Evolutionary conservation across 495 filamentous ascomycete genomes (phyloP).

Genomic region (Hypoxylon perforatum): DNA sequence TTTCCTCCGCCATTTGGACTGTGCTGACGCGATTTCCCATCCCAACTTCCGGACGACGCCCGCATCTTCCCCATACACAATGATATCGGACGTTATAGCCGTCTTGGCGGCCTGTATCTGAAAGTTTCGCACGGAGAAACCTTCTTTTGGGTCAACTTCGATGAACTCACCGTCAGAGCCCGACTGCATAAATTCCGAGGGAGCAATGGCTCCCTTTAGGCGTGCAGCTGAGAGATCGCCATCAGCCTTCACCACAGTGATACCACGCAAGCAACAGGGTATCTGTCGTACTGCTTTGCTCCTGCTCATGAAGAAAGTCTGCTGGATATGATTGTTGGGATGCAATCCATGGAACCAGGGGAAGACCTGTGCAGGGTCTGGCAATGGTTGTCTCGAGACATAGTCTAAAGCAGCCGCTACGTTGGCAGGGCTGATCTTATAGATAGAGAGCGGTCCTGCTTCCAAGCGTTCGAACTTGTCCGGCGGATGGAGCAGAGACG

Average conservation of each 20-base stretch:
- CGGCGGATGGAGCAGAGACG: slow-evolving; percentile 75
- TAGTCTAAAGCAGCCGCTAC: slow-evolving; percentile 80
- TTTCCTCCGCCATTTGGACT: slow-evolving; percentile 75
- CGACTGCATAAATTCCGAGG: slow-evolving; percentile 77
- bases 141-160: slow-evolving; percentile 83
- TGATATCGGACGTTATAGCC: slow-evolving; percentile 87
- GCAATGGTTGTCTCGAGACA: slow-evolving; percentile 78
- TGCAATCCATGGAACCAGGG: slow-evolving; percentile 99
- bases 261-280: slow-evolving; percentile 81
- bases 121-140: slow-evolving; percentile 89
- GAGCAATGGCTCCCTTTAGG: slow-evolving; percentile 85
- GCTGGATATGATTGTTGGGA: slow-evolving; percentile 84
- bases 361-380: slow-evolving; percentile 85
- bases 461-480: slow-evolving; percentile 66
- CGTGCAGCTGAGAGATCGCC: slow-evolving; percentile 78
- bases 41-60: slow-evolving; percentile 73
- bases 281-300: slow-evolving; percentile 75
- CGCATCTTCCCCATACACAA: slow-evolving; percentile 85
- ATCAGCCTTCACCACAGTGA: slow-evolving; percentile 90
- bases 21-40: slow-evolving; percentile 77
- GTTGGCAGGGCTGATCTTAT: slow-evolving; percentile 74
- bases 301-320: slow-evolving; percentile 86
- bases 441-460: slow-evolving; percentile 70
- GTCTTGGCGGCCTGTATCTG: slow-evolving; percentile 95
- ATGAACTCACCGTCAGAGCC: slow-evolving; percentile 66